A percentile compares a stretch with the other conserved stretches of the same genome.
Conservation (phyloP, 768 basidiomycete genomes). For the Hericium alpestre region DNA sequence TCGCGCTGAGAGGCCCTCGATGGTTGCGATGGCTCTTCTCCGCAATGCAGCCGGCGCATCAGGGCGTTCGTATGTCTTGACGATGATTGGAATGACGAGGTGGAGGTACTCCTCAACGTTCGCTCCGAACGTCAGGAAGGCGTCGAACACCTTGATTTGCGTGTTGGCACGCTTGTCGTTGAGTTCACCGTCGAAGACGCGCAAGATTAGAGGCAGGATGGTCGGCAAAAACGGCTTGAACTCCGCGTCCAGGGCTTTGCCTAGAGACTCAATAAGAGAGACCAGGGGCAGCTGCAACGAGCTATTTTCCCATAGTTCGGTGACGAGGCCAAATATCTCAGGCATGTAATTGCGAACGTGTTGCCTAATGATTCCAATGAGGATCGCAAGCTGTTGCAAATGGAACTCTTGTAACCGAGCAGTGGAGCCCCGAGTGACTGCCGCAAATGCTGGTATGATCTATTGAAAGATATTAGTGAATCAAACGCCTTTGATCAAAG, state of each 20-base stretch:
- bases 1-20: slow-evolving; percentile 79
- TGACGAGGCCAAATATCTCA: slow-evolving; percentile 75
- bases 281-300: slow-evolving; percentile 86
- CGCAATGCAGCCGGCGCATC: slow-evolving; percentile 68
- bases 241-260: slow-evolving; percentile 89
- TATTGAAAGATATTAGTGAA: slow-evolving; percentile 17
- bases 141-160: slow-evolving; percentile 88
- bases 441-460: slow-evolving; percentile 93
- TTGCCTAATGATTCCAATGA: slow-evolving; percentile 93
- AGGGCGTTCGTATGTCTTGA: slow-evolving; percentile 77
- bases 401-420: slow-evolving; percentile 87
- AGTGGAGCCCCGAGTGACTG: slow-evolving; percentile 72
- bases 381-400: slow-evolving; percentile 88
- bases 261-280: slow-evolving; percentile 83
- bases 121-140: slow-evolving; percentile 88
- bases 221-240: slow-evolving; percentile 93
- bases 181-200: slow-evolving; percentile 83
- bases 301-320: slow-evolving; percentile 82
- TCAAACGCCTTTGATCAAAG: background rate
- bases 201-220: slow-evolving; percentile 79
- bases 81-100: slow-evolving; percentile 89
- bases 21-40: slow-evolving; percentile 82
- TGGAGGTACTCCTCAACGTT: slow-evolving; percentile 98
- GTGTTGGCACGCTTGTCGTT: slow-evolving; percentile 68
- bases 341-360: slow-evolving; percentile 89